Evolutionary conservation across 345 rosid genomes (phyloP).

Genomic region (Eucalyptus decipiens): DNA sequence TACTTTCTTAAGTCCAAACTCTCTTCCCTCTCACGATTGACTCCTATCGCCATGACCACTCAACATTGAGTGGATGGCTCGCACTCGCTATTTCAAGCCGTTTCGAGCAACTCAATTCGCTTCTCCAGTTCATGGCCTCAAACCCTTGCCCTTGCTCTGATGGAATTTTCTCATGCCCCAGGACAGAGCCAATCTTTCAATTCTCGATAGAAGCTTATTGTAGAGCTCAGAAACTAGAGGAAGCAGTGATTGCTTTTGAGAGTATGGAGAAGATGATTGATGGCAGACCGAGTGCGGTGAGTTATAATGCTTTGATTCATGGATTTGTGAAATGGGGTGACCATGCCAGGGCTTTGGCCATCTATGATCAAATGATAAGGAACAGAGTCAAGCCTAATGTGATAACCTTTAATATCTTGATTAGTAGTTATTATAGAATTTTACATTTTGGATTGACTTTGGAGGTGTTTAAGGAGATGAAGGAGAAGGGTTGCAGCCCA

Average conservation of each 20-base stretch:
- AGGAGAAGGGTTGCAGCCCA: constrained; percentile 53
- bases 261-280: constrained; percentile 64
- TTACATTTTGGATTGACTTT: constrained; percentile 40
- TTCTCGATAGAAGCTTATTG: constrained; percentile 42
- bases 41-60: constrained; percentile 74
- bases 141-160: constrained; percentile 77
- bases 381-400: constrained; percentile 70
- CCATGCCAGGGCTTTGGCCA: constrained; percentile 29
- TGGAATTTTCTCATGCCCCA: constrained; percentile 83
- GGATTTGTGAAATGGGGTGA: constrained; percentile 51
- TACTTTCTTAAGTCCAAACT: constrained; percentile 50
- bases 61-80: constrained; percentile 71
- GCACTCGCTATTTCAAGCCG: constrained; percentile 54
- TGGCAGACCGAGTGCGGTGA: constrained; percentile 39
- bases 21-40: constrained; percentile 31
- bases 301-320: constrained; percentile 57
- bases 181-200: constrained; percentile 47
- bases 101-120: constrained; percentile 30
- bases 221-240: constrained; percentile 44
- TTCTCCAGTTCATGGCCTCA: constrained; percentile 47
- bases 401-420: constrained; percentile 59
- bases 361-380: constrained; percentile 51
- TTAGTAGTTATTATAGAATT: constrained; percentile 52
- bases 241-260: constrained; percentile 45
- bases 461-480: constrained; percentile 72